Conservation (phyloP, 257 asterid species). For the Gentiana dahurica region DNA sequence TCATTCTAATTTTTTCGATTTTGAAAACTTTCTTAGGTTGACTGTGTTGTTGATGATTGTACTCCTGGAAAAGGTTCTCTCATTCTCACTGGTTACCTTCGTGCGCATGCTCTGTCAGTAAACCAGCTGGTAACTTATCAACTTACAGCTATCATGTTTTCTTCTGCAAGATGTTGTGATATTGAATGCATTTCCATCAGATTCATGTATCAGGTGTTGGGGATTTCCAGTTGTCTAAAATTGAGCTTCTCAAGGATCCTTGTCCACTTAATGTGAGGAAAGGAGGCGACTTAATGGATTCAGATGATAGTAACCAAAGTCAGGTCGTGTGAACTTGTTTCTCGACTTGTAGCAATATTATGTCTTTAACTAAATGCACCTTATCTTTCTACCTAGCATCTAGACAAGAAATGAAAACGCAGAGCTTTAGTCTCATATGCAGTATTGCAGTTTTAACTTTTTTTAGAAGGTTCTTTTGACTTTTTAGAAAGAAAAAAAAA, state of each 20-base stretch:
- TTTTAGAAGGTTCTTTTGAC: no score
- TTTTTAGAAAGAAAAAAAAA: no score
- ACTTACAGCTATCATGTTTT: constrained; percentile 16
- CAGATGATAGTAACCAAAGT: constrained; percentile 33
- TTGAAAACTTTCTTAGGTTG: constrained; percentile 37
- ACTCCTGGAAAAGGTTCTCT: constrained; percentile 54
- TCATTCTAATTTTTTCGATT: background rate
- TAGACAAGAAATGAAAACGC: background rate
- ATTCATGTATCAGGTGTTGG: constrained; percentile 98
- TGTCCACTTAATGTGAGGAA: constrained; percentile 57
- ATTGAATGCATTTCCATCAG: constrained; percentile 42
- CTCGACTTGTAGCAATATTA: background rate
- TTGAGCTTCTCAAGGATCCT: constrained; percentile 84
- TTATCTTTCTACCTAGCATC: background rate
- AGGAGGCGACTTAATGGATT: constrained; percentile 60
- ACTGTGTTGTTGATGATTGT: constrained; percentile 30
- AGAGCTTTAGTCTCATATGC: background rate
- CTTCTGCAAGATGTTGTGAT: constrained; percentile 8
- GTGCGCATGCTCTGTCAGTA: constrained; percentile 62
- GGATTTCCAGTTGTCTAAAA: constrained; percentile 74
- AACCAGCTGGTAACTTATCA: constrained; percentile 72
- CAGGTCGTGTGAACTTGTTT: constrained; percentile 32
- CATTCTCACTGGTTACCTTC: constrained; percentile 82
- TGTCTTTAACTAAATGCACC: background rate
- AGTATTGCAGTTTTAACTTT: no score